Conservation (phyloP, 768 basidiomycete species). For the Baorangia bicolor region DNA sequence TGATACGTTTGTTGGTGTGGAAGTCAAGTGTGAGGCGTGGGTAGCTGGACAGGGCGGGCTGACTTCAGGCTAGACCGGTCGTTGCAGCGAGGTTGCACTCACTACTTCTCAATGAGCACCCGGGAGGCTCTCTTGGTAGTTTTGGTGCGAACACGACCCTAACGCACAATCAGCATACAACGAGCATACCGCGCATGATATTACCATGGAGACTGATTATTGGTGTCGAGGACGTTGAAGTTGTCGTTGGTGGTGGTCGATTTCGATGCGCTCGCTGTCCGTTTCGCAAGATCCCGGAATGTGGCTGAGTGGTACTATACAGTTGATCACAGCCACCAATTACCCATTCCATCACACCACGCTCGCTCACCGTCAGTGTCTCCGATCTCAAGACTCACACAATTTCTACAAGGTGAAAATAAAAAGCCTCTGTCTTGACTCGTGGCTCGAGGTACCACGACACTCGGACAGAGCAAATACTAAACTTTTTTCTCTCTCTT, state of each 20-base stretch:
- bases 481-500: not conserved
- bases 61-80: not conserved
- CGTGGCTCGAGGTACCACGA: not conserved
- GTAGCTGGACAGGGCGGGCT: slow-evolving; percentile 58
- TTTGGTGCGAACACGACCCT: slow-evolving; percentile 99
- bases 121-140: slow-evolving; percentile 99
- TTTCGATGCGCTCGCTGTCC: not conserved
- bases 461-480: slow-evolving; percentile 1
- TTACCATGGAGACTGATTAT: slow-evolving; percentile 50
- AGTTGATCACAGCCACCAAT: slow-evolving; percentile 26
- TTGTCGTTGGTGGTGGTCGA: slow-evolving; percentile 13
- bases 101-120: slow-evolving; percentile 99
- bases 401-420: too few relatives aligned
- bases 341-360: not conserved
- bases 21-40: slow-evolving; percentile 99
- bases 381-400: slow-evolving; percentile 1
- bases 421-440: slow-evolving; percentile 1
- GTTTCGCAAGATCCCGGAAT: slow-evolving; percentile 18
- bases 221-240: slow-evolving; percentile 25
- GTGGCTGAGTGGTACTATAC: slow-evolving; percentile 31
- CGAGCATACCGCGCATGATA: slow-evolving; percentile 6
- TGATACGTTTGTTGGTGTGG: slow-evolving; percentile 99
- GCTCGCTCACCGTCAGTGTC: too few relatives aligned
- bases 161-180: slow-evolving; percentile 10
- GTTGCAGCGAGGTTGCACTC: slow-evolving; percentile 32